Conservation (phyloP, 345 rosid genomes). For the Eutrema heterophyllum region DNA sequence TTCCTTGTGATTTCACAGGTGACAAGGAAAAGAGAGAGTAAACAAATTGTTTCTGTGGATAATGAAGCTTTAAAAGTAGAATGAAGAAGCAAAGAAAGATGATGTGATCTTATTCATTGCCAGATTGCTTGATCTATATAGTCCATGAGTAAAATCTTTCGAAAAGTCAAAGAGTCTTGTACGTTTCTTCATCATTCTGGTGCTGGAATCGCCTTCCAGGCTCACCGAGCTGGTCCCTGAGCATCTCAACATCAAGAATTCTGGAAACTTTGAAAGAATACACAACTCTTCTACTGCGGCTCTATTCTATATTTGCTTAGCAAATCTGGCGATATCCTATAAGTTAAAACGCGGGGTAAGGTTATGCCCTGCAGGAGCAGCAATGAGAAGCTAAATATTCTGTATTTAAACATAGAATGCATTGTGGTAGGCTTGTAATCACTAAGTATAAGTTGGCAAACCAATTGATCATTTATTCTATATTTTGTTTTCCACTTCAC, state of each 20-base stretch:
- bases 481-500: background rate
- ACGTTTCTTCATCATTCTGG: background rate
- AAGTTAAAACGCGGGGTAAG: background rate
- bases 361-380: background rate
- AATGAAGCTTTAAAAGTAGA: slow-evolving; percentile 23
- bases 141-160: background rate
- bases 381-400: background rate
- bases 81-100: slow-evolving; percentile 15
- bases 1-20: slow-evolving; percentile 5
- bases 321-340: background rate
- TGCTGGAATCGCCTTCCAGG: background rate
- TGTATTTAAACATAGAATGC: background rate
- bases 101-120: slow-evolving; percentile 7
- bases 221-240: background rate
- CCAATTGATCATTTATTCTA: background rate
- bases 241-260: slow-evolving; percentile 6
- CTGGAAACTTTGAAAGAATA: background rate
- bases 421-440: slow-evolving; percentile 7
- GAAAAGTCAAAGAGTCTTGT: background rate
- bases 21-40: slow-evolving; percentile 26
- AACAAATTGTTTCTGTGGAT: slow-evolving; percentile 19
- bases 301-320: background rate
- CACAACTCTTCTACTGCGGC: background rate
- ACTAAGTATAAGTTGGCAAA: background rate
- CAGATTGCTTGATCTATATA: background rate